phyloP scores from a whole-genome alignment of 2,329 filamentous ascomycete genomes.

The Dactylellina parvicollis region DNA sequence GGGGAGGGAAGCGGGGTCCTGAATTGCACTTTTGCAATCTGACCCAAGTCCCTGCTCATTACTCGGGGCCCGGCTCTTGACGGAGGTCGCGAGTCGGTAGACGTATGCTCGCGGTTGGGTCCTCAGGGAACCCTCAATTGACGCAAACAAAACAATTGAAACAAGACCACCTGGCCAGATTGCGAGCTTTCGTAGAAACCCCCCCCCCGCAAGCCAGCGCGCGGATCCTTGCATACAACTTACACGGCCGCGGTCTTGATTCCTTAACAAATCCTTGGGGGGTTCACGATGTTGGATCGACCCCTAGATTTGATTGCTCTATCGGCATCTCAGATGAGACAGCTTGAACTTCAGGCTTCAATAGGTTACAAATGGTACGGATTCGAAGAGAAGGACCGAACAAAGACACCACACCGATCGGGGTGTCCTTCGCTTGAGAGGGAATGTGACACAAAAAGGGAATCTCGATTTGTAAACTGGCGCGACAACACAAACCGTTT shows the following conservation, averaged over 20 bases:
- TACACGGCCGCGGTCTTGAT: neutral
- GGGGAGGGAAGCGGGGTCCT: neutral
- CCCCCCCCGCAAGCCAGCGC: neutral
- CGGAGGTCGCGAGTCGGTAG: conserved; percentile 32
- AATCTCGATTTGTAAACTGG: conserved; percentile 1
- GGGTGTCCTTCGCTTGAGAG: conserved; percentile 14
- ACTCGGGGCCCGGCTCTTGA: neutral
- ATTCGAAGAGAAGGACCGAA: neutral
- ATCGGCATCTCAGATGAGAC: no score
- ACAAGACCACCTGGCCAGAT: no score
- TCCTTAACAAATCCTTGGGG: no score
- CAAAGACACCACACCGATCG: conserved; percentile 18
- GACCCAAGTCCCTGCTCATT: neutral
- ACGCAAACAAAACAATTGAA: neutral
- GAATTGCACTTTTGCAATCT: neutral
- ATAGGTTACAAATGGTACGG: neutral
- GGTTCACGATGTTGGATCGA: no score
- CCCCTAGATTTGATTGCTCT: no score
- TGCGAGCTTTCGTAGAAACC: no score
- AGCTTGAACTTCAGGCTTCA: neutral
- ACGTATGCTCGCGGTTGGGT: neutral
- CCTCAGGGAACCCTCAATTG: neutral
- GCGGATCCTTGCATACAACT: neutral
- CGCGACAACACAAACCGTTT: conserved; percentile 11
- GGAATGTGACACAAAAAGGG: conserved; percentile 31